A percentile compares a stretch with the other conserved stretches of the same genome.
These are phyloP conservation scores for Haematococcus lacustris DNA, from an alignment of 139 green algal genomes.

Conservation along the genomic window DNA sequence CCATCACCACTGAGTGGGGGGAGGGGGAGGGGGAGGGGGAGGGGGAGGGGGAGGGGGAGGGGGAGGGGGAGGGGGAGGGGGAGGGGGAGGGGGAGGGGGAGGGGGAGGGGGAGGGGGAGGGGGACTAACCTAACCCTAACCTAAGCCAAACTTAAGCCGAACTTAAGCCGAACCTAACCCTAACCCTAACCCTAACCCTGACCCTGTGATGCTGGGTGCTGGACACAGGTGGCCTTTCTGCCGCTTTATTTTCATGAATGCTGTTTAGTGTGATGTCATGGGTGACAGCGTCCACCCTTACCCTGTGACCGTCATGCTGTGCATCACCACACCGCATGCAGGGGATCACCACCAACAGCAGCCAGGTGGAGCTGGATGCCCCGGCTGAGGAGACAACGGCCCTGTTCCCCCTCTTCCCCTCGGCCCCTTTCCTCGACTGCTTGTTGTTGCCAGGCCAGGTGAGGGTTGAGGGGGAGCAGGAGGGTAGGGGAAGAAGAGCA, in stretches of 20 bases:
- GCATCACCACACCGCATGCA: slow-evolving; percentile 5
- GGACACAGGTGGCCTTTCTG: neutral
- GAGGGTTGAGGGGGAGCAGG: too few relatives aligned
- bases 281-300: neutral
- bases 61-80: too few relatives aligned
- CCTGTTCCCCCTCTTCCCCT: slow-evolving; percentile 16
- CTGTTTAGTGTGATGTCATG: neutral
- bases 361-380: slow-evolving; percentile 50
- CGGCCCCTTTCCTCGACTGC: slow-evolving; percentile 49
- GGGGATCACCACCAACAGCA: slow-evolving; percentile 52
- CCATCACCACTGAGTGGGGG: neutral
- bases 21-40: neutral
- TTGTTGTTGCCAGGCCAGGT: slow-evolving; percentile 69
- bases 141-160: too few relatives aligned
- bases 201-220: neutral
- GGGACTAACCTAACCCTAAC: too few relatives aligned
- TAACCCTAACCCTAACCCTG: too few relatives aligned
- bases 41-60: neutral
- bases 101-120: too few relatives aligned
- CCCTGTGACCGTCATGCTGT: neutral
- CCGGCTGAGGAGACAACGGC: neutral
- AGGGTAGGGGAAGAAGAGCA: too few relatives aligned
- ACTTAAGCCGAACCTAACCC: too few relatives aligned
- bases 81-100: too few relatives aligned
- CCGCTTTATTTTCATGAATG: neutral